Evolutionary conservation across 1,284 basidiomycete species (phyloP), one percentile per base, ranked within the genome.

Genomic region (Grifola frondosa): DNA sequence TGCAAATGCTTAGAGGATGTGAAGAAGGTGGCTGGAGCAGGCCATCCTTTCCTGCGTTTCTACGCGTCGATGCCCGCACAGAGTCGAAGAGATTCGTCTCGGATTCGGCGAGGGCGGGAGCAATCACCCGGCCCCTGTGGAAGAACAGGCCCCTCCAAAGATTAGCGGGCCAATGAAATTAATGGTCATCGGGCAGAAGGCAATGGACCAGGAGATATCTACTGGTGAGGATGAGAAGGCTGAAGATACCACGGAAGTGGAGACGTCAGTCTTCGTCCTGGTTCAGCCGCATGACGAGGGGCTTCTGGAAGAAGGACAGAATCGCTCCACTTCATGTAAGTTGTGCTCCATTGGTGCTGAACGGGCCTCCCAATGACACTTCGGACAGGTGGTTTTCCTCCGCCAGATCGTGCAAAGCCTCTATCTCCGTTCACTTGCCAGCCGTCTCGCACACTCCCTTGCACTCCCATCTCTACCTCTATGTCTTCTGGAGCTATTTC

Each of bases 261-360:
- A 60, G n/a, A 28, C 26, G n/a, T 10, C 26, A 28, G n/a, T 10
- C 26, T 10, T 28, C 76, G 78, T 84, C 85, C 89, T 84, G n/a
- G n/a, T n/a, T n/a, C n/a, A n/a, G n/a, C n/a, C n/a, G n/a, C n/a
- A n/a, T n/a, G n/a, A n/a, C n/a, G n/a, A n/a, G n/a, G n/a, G n/a
- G n/a, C n/a, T 91, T 88, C 78, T 75, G 80, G 51, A 83, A 86
- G 62, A 85, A 84, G 79, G 56, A 68, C 80, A 62, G 87, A 90
- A 64, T 88, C 85, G 64, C 80, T 88, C 61, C 87, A 86, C 70
- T 74, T 78, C 77, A 87, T 85, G 84, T 83, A 65, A 58, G 62
- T 42, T 46, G 30, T 19, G 35, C 30, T 53, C 44, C 40, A 30
- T 39, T 16, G 42, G 45, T 46, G 19, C 25, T 30, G 31, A 21